These are phyloP conservation scores for Euryodendron excelsum DNA, from an alignment of 148 eudicot genomes.

Conservation along the genomic window DNA sequence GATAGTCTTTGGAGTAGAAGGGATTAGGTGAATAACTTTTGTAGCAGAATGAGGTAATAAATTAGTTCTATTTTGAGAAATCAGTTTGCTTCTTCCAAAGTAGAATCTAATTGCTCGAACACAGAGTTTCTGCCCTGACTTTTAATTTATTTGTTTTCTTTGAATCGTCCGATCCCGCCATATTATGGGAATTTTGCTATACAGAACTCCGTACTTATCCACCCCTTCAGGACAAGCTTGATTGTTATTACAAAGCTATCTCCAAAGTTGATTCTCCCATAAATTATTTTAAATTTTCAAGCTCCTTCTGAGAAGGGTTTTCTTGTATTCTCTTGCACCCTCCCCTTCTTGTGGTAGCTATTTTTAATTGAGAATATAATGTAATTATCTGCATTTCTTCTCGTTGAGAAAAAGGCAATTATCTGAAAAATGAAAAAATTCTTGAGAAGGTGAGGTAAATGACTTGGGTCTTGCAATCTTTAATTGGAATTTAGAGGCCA, in stretches of 20 bases:
- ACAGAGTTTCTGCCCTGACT: not conserved
- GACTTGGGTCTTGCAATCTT: too few relatives aligned
- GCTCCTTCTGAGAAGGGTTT: too few relatives aligned
- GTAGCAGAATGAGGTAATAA: not conserved
- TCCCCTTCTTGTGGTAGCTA: too few relatives aligned
- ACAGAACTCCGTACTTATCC: not conserved
- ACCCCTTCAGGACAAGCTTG: not conserved
- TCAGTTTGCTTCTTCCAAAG: not conserved
- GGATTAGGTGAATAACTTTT: not conserved
- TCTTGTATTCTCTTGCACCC: too few relatives aligned
- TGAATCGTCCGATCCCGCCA: too few relatives aligned
- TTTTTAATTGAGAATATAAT: too few relatives aligned
- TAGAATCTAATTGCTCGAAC: not conserved
- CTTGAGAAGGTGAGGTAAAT: too few relatives aligned
- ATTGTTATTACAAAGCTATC: not conserved
- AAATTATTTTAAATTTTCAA: not conserved
- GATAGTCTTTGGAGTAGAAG: not conserved
- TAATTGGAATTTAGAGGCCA: too few relatives aligned
- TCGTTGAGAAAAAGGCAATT: too few relatives aligned
- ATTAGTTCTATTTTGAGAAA: not conserved
- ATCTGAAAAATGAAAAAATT: too few relatives aligned
- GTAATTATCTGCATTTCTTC: too few relatives aligned
- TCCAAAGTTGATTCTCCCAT: not conserved
- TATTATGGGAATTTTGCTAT: not conserved
- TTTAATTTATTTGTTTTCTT: not conserved